These are phyloP conservation scores for Ligustrum vulgare DNA, from an alignment of 257 asterid species.

Conservation along the genomic window DNA sequence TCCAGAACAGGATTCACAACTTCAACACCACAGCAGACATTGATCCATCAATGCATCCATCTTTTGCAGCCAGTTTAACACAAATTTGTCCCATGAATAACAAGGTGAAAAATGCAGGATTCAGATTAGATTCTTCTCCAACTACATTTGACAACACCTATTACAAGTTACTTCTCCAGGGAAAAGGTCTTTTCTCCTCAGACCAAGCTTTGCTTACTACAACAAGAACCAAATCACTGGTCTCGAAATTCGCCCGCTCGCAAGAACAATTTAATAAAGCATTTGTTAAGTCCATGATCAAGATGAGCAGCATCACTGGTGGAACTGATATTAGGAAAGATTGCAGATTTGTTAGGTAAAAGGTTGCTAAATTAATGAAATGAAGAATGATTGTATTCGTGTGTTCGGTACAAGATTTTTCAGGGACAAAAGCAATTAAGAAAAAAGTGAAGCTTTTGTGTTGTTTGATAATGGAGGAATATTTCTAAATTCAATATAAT, in stretches of 20 bases:
- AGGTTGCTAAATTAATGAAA: not conserved
- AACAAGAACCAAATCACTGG: constrained; percentile 54
- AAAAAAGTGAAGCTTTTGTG: not conserved
- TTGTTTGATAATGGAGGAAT: not conserved
- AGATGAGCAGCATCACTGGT: constrained; percentile 68
- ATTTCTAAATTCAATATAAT: constrained; percentile 9
- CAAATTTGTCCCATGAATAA: constrained; percentile 62
- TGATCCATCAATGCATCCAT: constrained; percentile 58
- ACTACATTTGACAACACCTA: constrained; percentile 65
- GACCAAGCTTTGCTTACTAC: constrained; percentile 62
- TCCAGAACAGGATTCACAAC: constrained; percentile 84
- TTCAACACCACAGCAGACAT: constrained; percentile 44
- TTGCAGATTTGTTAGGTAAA: constrained; percentile 14
- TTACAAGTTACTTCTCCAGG: constrained; percentile 65
- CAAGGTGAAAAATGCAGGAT: constrained; percentile 65
- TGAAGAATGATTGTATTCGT: not conserved
- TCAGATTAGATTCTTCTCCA: constrained; percentile 60
- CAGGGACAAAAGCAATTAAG: not conserved
- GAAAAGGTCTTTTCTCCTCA: constrained; percentile 68
- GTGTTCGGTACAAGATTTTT: not conserved
- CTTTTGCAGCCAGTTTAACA: constrained; percentile 59
- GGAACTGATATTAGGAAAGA: constrained; percentile 18
- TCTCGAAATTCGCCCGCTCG: constrained; percentile 52
- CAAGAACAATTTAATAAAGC: constrained; percentile 52
- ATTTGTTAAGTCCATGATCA: constrained; percentile 74